These are phyloP conservation scores for Ricinus communis DNA, from an alignment of 345 rosid genomes.

Conservation along the genomic window DNA sequence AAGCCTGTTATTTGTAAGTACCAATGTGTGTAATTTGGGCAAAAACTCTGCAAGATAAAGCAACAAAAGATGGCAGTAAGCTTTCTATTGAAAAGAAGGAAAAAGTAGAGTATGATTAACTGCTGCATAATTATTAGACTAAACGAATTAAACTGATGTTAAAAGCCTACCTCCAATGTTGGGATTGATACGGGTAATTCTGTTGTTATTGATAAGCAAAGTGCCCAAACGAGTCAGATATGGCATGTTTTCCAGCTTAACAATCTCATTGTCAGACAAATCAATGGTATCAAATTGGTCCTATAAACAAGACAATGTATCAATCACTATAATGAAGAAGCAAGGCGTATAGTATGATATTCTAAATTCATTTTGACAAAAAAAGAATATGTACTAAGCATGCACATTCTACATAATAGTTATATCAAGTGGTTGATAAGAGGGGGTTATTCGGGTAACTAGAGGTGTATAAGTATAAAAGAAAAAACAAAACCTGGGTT, in stretches of 20 bases:
- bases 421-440: neutral
- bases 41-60: constrained; percentile 60
- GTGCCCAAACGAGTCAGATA: constrained; percentile 88
- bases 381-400: neutral
- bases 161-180: constrained; percentile 69
- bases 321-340: neutral
- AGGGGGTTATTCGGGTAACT: neutral
- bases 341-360: neutral
- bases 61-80: neutral
- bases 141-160: neutral
- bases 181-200: constrained; percentile 90
- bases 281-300: constrained; percentile 98
- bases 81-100: no score
- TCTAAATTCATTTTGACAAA: neutral
- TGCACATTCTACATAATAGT: neutral
- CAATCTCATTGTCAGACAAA: constrained; percentile 98
- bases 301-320: constrained; percentile 39
- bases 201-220: constrained; percentile 80
- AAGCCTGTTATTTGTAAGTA: constrained; percentile 94
- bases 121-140: neutral
- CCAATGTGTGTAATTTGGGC: constrained; percentile 83
- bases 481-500: neutral
- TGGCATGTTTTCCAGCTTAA: constrained; percentile 94
- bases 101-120: neutral
- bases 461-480: neutral